Base-by-base conservation (phyloP, 805 yeast genomes). In the Spencermartinsiella europaea region DNA sequence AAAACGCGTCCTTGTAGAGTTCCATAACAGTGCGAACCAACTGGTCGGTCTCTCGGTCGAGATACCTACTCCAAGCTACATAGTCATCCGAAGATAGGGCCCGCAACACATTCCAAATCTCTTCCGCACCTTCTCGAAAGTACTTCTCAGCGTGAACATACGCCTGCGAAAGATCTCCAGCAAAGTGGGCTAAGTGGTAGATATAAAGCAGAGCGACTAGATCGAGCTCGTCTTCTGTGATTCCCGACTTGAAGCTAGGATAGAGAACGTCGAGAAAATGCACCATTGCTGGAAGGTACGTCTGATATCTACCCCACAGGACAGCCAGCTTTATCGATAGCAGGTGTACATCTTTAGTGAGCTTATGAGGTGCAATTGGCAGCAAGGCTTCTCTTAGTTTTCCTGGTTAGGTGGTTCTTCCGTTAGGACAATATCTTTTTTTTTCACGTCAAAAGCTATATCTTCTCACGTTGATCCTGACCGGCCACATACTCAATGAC, bases 361-460 rank as follows among this genome's bases (percentile, higher is more conserved):
- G 75, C 25, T 60, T 61, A 39, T 65, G 66, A 0, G 72, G 65
- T 14, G 55, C 51, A 3, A 59, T 45, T n/a, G 65, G 57, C 16
- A 81, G 58, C 28, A 79, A 56, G 5, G 83, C 76, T 55, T 81
- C 85, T 38, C 86, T 58, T 15, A 81, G 63, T 47, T 78, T 79
- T n/a, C 58, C 31, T 25, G 31, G 31, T 25, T 12, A 25, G 31
- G 31, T n/a, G n/a, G n/a, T n/a, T n/a, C 48, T 45, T 4, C 10
- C n/a, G 19, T 42, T 27, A 40, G 45, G 5, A 27, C 17, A 81
- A n/a, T n/a, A n/a, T n/a, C n/a, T n/a, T n/a, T n/a, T n/a, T n/a
- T n/a, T 59, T 22, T 16, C 17, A 47, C 45, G 20, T n/a, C n/a
- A n/a, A n/a, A n/a, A n/a, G n/a, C n/a, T n/a, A n/a, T n/a, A n/a